Evolutionary conservation across 345 rosid genomes (phyloP), one percentile per base, ranked within the genome.

Genomic region (Sisymbrium irio): DNA sequence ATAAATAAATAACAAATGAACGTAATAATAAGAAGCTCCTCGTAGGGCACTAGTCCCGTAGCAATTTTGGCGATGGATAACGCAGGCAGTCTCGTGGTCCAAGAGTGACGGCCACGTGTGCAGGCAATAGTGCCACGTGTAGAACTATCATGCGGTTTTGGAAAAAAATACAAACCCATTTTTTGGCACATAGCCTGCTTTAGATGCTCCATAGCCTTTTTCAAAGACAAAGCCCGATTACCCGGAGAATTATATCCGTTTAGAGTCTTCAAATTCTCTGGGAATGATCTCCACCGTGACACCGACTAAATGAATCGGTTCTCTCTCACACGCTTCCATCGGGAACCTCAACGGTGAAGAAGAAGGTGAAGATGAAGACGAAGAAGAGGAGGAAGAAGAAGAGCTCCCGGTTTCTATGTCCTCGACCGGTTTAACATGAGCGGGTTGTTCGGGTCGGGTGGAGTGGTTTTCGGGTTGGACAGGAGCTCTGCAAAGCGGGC

Each of bases 401-500:
- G 74, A 74, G n/a, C 60, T 59, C 9, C 76, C 78, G 42, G 56
- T 39, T 62, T 76, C 83, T 0, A 42, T 2, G 40, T 79, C 80
- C 7, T 65, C 72, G 5, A 53, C n/a, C 37, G 67, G 65, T 20
- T 76, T 54, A 62, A 42, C 68, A 44, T 59, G 33, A 19, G n/a
- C 14, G 39, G 6, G 4, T 10, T 42, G 20, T 55, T 64, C 69
- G 25, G 61, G 40, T 47, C 25, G 7, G 75, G 49, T 36, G 78
- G 85, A 56, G 35, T 67, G 14, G 63, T 1, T 71, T 8, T 47
- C 56, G 27, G 75, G 49, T 36, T 80, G 85, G 18, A 91, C 90
- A 41, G 95, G 87, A 9, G 84, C 83, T 55, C 98, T 84, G 67
- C 98, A 94, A 53, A 91, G 79, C 4, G 97, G 98, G 65, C 97